Conservation (phyloP, 2,329 filamentous ascomycete species). For the Fusarium globosum region DNA sequence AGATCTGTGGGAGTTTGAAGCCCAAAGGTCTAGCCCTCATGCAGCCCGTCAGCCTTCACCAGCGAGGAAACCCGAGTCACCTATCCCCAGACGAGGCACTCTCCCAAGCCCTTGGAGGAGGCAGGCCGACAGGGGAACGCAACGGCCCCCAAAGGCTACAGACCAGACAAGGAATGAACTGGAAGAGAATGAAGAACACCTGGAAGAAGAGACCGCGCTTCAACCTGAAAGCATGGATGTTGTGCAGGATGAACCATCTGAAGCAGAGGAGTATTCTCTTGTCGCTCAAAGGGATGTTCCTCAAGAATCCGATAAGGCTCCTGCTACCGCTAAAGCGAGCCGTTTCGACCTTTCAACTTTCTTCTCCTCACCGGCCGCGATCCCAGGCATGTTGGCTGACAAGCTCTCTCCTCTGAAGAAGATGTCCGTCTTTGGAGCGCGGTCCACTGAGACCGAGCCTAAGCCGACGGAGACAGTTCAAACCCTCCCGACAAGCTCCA, state of each 20-base stretch:
- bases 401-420: slow-evolving; percentile 47
- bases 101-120: slow-evolving; percentile 56
- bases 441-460: slow-evolving; percentile 31
- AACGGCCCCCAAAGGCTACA: background rate
- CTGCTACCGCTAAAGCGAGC: slow-evolving; percentile 45
- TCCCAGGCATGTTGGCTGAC: slow-evolving; percentile 50
- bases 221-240: slow-evolving; percentile 27
- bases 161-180: background rate
- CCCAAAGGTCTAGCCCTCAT: slow-evolving; percentile 58
- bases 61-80: slow-evolving; percentile 39
- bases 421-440: slow-evolving; percentile 25
- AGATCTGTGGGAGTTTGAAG: slow-evolving; percentile 69
- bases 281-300: slow-evolving; percentile 48
- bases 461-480: slow-evolving; percentile 35
- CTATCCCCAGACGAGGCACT: slow-evolving; percentile 35
- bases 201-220: slow-evolving; percentile 8
- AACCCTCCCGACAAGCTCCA: slow-evolving; percentile 50
- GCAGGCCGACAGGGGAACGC: slow-evolving; percentile 37
- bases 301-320: slow-evolving; percentile 25
- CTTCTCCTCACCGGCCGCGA: slow-evolving; percentile 66
- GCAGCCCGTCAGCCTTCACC: slow-evolving; percentile 46
- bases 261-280: slow-evolving; percentile 58
- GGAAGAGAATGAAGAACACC: background rate
- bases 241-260: slow-evolving; percentile 29
- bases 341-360: slow-evolving; percentile 64